Evolutionary conservation across 225 moss, liverwort and hornwort genomes (phyloP).

Genomic region (Physcomitrellopsis africana): DNA sequence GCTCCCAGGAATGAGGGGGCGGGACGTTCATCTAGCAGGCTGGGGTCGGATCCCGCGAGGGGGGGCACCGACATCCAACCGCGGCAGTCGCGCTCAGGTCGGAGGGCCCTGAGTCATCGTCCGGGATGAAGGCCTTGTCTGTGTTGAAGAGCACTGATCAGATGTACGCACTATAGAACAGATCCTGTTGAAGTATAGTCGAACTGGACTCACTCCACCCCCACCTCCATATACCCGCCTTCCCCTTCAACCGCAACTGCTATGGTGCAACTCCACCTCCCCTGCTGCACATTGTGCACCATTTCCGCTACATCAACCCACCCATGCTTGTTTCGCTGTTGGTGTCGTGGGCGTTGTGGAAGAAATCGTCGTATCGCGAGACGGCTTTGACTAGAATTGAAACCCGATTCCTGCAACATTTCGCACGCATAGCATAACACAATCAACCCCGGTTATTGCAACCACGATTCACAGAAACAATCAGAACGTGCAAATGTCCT

Average conservation of each 20-base stretch:
- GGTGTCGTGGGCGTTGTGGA: too few relatives aligned
- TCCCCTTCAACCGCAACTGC: neutral
- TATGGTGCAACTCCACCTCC: neutral
- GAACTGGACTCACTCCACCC: accelerated
- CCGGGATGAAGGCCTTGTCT: slow-evolving; percentile 21
- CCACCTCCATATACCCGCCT: neutral
- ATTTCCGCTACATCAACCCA: too few relatives aligned
- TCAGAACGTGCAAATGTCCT: too few relatives aligned
- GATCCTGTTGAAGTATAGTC: neutral
- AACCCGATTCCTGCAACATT: too few relatives aligned
- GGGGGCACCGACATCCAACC: neutral
- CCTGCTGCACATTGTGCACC: too few relatives aligned
- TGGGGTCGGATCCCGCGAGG: too few relatives aligned
- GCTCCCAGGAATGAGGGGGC: neutral
- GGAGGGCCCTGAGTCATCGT: slow-evolving; percentile 8
- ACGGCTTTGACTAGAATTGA: too few relatives aligned
- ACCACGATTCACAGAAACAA: too few relatives aligned
- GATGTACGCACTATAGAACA: neutral
- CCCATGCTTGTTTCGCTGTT: too few relatives aligned
- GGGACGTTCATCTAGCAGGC: slow-evolving; percentile 6
- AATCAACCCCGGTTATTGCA: too few relatives aligned
- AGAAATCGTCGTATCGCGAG: too few relatives aligned
- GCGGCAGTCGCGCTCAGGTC: slow-evolving; percentile 18
- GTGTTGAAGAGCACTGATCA: slow-evolving; percentile 18
- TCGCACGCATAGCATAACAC: too few relatives aligned